A percentile compares a stretch with the other conserved stretches of the same genome.
phyloP scores from a whole-genome alignment of 371 early-diverging fungal species.

The Phascolomyces articulosus region DNA sequence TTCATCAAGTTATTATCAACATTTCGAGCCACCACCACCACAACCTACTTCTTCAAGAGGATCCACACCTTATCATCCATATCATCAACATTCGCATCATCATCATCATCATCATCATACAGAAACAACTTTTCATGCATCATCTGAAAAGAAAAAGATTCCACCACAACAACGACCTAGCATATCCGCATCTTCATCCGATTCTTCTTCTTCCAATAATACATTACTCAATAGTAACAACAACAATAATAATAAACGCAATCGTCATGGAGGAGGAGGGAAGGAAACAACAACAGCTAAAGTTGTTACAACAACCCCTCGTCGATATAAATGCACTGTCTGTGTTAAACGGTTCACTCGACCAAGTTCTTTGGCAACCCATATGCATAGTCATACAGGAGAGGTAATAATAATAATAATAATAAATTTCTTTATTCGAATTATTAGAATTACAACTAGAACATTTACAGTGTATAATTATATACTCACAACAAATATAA shows the following conservation, averaged over 20 bases:
- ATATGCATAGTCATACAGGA: constrained; percentile 68
- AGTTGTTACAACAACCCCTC: constrained; percentile 20
- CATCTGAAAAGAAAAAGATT: background rate
- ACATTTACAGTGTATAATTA: background rate
- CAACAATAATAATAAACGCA: background rate
- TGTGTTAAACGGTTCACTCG: constrained; percentile 63
- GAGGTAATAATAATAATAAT: constrained; percentile 29
- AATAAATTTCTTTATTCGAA: background rate
- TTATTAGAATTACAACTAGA: background rate
- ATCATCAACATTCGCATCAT: background rate
- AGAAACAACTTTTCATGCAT: too few species aligned
- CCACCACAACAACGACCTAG: constrained; percentile 2
- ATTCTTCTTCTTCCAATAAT: background rate
- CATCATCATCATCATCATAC: constrained; percentile 7
- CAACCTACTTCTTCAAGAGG: background rate
- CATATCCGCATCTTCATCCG: background rate
- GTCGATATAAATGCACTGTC: constrained; percentile 42
- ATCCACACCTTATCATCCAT: background rate
- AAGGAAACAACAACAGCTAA: background rate
- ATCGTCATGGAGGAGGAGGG: background rate
- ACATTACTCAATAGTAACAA: background rate
- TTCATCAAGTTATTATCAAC: background rate
- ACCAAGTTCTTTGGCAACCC: constrained; percentile 63
- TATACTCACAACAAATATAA: too few species aligned
- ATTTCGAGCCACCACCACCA: background rate